Conservation (phyloP, 441 rosid species). For the Cnidoscolus chayamansa region DNA sequence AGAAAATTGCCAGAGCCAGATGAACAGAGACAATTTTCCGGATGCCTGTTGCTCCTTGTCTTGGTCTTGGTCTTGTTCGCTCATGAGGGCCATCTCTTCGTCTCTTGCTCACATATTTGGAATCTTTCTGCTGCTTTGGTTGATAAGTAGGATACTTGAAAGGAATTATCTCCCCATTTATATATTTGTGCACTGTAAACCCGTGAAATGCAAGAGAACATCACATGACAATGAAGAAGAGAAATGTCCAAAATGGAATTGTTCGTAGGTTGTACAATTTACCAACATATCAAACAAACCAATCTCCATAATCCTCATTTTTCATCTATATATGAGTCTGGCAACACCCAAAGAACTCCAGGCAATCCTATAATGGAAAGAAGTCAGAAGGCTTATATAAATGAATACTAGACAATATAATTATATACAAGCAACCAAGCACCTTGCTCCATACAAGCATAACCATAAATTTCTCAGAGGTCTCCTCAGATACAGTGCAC, state of each 20-base stretch:
- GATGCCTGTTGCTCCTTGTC: conserved; percentile 5
- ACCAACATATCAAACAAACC: background rate
- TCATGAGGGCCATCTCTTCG: conserved; percentile 75
- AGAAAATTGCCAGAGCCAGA: background rate
- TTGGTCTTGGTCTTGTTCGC: conserved; percentile 46
- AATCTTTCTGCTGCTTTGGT: conserved; percentile 56
- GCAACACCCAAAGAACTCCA: conserved; percentile 91
- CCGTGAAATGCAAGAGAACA: background rate
- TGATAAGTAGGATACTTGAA: conserved; percentile 86
- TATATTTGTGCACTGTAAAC: conserved; percentile 71
- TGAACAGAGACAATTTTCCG: background rate
- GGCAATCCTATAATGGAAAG: conserved; percentile 55
- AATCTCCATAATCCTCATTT: conserved; percentile 95
- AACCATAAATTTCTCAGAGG: conserved; percentile 92
- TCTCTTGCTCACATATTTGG: conserved; percentile 56
- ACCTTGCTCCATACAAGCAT: background rate
- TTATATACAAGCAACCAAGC: background rate
- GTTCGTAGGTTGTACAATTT: background rate
- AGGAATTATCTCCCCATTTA: conserved; percentile 84
- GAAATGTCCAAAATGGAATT: background rate
- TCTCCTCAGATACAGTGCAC: conserved; percentile 65
- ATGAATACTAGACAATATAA: background rate
- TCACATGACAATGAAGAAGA: background rate
- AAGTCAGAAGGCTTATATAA: background rate
- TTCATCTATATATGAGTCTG: conserved; percentile 91